Percentiles rank a stretch among this genome's conserved stretches.
Conservation (phyloP, 257 asterid genomes). For the Cordia subcordata region DNA sequence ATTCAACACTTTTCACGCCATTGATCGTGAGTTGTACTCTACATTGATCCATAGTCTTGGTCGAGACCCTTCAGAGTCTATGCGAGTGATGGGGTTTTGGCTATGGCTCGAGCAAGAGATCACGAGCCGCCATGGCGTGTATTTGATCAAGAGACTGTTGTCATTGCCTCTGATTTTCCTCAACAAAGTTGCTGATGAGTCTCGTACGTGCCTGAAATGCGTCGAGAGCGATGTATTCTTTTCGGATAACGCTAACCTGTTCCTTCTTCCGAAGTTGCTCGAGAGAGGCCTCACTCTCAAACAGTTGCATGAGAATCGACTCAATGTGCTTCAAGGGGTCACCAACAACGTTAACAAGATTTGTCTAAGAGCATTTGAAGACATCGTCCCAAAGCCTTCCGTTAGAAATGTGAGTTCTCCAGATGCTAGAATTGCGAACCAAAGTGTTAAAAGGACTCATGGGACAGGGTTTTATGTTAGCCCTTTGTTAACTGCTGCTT, state of each 20-base stretch:
- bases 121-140: conserved; percentile 10
- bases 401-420: not conserved
- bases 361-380: conserved; percentile 44
- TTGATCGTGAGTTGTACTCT: conserved; percentile 41
- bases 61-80: conserved; percentile 45
- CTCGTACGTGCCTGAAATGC: conserved; percentile 33
- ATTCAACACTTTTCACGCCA: conserved; percentile 43
- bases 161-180: conserved; percentile 27
- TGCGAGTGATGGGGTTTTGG: conserved; percentile 49
- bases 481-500: not conserved
- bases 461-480: not conserved
- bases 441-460: too few species aligned
- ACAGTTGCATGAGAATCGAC: conserved; percentile 37
- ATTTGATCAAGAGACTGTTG: conserved; percentile 24
- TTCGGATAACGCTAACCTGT: not conserved
- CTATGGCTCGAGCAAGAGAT: conserved; percentile 52
- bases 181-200: conserved; percentile 36
- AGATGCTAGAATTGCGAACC: too few species aligned
- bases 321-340: conserved; percentile 24
- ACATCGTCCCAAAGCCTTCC: conserved; percentile 16
- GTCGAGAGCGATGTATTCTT: conserved; percentile 21
- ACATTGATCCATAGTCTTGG: conserved; percentile 30
- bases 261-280: conserved; percentile 24
- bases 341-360: conserved; percentile 18
- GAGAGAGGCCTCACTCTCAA: conserved; percentile 12